These are phyloP conservation scores for Dendrothele bispora DNA, from an alignment of 768 basidiomycete species.

Conservation along the genomic window DNA sequence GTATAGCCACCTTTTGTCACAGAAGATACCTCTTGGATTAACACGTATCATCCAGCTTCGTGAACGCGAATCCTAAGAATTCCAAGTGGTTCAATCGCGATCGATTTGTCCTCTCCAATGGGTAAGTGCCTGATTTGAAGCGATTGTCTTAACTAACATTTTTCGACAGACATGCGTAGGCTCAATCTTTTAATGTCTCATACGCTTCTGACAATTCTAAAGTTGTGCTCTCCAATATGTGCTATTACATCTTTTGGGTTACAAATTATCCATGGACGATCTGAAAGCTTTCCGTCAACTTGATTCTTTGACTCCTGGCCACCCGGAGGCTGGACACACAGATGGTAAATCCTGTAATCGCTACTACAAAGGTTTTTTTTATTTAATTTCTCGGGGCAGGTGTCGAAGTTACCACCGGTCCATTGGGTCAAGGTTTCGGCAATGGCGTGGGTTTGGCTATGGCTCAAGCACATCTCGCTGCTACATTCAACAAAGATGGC, in stretches of 20 bases:
- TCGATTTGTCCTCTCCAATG: constrained; percentile 95
- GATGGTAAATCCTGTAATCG: constrained; percentile 33
- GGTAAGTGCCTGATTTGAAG: constrained; percentile 48
- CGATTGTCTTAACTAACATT: constrained; percentile 11
- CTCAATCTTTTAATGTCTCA: constrained; percentile 13
- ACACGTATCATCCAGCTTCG: constrained; percentile 50
- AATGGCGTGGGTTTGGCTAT: constrained; percentile 94
- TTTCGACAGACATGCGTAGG: constrained; percentile 72
- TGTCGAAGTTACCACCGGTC: constrained; percentile 92
- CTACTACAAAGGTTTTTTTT: constrained; percentile 1
- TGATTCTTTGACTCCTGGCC: constrained; percentile 88
- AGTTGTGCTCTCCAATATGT: constrained; percentile 95
- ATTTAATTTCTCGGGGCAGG: constrained; percentile 33
- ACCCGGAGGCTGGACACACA: constrained; percentile 75
- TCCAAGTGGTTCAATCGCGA: constrained; percentile 96
- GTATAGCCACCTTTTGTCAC: constrained; percentile 33
- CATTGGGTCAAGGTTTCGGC: constrained; percentile 92
- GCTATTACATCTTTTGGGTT: constrained; percentile 87
- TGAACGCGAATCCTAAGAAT: constrained; percentile 86
- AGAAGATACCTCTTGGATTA: constrained; percentile 6
- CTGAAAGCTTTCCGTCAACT: constrained; percentile 92
- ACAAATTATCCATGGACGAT: constrained; percentile 90
- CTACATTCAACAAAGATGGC: constrained; percentile 85
- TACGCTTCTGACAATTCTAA: constrained; percentile 9
- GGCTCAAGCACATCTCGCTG: constrained; percentile 86